Evolutionary conservation across 1,284 basidiomycete species (phyloP).

Genomic region (Ceratobasidium sp.): DNA sequence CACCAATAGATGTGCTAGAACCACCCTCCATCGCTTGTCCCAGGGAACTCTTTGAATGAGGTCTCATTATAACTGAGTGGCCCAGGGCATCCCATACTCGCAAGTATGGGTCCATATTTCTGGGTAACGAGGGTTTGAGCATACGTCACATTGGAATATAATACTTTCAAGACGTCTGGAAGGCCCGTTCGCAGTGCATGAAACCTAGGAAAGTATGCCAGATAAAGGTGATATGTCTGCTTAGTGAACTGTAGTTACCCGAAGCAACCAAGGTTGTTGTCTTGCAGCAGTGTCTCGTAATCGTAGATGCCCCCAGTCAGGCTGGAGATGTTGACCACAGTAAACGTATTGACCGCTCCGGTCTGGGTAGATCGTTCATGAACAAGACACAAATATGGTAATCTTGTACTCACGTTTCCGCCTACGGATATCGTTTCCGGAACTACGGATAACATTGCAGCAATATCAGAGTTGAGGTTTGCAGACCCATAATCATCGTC

Average conservation of each 20-base stretch:
- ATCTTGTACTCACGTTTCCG: conserved; percentile 39
- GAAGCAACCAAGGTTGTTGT: conserved; percentile 43
- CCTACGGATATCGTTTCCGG: conserved; percentile 40
- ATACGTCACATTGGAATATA: neutral
- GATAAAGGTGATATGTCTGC: too few relatives aligned
- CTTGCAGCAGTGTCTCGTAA: conserved; percentile 36
- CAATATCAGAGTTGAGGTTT: conserved; percentile 14
- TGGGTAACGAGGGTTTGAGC: neutral
- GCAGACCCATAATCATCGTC: conserved; percentile 35
- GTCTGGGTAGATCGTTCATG: neutral
- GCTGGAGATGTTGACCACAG: conserved; percentile 40
- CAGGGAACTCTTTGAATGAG: neutral
- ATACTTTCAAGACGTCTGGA: neutral
- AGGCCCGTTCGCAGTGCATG: neutral
- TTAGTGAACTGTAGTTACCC: too few relatives aligned
- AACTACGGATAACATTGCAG: neutral
- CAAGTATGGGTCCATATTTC: neutral
- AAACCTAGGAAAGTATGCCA: too few relatives aligned
- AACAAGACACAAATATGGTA: neutral
- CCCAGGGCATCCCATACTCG: conserved; percentile 1
- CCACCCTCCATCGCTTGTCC: neutral
- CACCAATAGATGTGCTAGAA: too few relatives aligned
- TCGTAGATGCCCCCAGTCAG: conserved; percentile 43
- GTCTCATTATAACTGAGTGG: neutral
- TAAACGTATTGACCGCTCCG: conserved; percentile 41